Percentiles rank a stretch among this genome's conserved stretches.
Evolutionary conservation across 1,284 basidiomycete species (phyloP).

Genomic region (Fomitopsis palustris): DNA sequence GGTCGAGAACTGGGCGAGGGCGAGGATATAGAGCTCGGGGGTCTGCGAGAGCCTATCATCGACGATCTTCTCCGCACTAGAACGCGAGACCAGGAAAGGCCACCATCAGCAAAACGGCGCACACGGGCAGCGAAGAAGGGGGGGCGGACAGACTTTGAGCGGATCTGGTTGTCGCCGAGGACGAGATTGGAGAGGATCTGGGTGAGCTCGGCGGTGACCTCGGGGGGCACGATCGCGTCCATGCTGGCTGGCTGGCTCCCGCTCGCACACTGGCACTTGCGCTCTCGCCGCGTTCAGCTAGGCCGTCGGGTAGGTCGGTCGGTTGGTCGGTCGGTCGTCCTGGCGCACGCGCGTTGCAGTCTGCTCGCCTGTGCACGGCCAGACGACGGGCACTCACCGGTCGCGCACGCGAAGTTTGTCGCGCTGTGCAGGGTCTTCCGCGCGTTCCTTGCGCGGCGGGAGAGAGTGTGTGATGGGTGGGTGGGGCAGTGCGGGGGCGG

Average conservation of each 20-base stretch:
- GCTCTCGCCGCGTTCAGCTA: background rate
- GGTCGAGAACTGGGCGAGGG: conserved; percentile 70
- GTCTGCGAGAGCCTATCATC: conserved; percentile 72
- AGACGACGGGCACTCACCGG: background rate
- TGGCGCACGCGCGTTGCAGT: too few relatives aligned
- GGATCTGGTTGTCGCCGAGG: conserved; percentile 74
- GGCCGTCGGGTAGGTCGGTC: too few relatives aligned
- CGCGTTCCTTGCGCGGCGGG: background rate
- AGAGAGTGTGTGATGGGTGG: background rate
- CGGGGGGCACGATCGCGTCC: conserved; percentile 50
- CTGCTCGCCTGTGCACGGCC: background rate
- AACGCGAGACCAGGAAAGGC: conserved; percentile 6
- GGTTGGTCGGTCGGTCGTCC: background rate
- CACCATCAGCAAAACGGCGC: too few relatives aligned
- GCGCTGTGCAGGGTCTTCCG: background rate
- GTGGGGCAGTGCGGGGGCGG: background rate
- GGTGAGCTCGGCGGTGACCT: conserved; percentile 68
- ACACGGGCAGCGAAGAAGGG: background rate
- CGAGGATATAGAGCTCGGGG: conserved; percentile 73
- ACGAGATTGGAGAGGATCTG: conserved; percentile 82
- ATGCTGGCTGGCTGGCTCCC: conserved; percentile 19
- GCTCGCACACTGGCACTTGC: background rate
- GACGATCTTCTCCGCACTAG: conserved; percentile 73
- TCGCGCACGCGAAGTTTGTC: background rate
- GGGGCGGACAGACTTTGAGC: conserved; percentile 54